Evolutionary conservation across 2,329 filamentous ascomycete genomes (phyloP), one percentile per base, ranked within the genome.

Genomic region (Claviceps monticola): DNA sequence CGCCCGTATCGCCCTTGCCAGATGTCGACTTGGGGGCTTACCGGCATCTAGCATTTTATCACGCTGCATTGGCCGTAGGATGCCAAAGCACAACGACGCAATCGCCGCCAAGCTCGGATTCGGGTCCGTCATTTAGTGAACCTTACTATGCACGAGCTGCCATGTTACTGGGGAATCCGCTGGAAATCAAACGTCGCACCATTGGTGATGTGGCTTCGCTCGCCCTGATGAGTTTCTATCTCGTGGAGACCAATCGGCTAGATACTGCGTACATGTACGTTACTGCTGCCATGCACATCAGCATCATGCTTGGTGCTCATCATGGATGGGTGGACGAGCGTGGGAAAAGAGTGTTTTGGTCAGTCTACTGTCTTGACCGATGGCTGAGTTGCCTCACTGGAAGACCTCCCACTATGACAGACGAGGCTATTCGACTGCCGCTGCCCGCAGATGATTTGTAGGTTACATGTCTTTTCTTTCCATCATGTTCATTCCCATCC

Each of bases 271-370:
- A 71, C 56, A 68, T 73, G 56, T 72, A 70, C 53, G 62, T 75
- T 29, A 67, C 68, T 43, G 66, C 69, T 14, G 73, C 73, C 29
- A 73, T 74, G 64, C 69, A 72, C 43, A 68, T 74, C 36, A 69
- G 70, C 46, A 67, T 75, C 46, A 71, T 71, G 63, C 69, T 72
- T 37, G 74, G 74, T n/a, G 64, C 72, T 1, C 71, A 76, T 55
- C 62, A 68, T 14, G 71, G 71, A 3, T 68, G 64, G 56, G 61
- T 66, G 3, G 66, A 73, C 43, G 73, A 76, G 56, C 59, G 60
- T 21, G 68, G 67, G 1, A 74, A 71, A 56, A 63, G 74, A 38
- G 64, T 72, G 5, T 76, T 77, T 51, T 77, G 74, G 74, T 76
- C 73, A 0, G 63, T 76, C 2, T 76, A 74, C 52, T 66, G 73